These are phyloP conservation scores for Picea abies DNA, from an alignment of 83 land plant genomes.

Conservation along the genomic window DNA sequence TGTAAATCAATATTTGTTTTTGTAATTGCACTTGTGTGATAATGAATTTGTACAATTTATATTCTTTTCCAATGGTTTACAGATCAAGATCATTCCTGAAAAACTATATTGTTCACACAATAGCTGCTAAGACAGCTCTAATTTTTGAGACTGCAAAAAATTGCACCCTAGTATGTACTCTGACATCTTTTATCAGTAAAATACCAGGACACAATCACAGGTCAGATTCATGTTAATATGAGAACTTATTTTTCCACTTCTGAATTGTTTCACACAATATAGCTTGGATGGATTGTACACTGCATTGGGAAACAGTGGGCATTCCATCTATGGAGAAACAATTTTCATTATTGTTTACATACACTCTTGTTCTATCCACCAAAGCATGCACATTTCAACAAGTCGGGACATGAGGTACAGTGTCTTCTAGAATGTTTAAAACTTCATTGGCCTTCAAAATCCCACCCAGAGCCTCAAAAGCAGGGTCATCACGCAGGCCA, in stretches of 20 bases:
- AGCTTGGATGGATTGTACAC: neutral
- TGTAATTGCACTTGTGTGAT: neutral
- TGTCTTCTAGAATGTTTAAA: neutral
- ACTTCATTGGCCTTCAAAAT: slow-evolving; percentile 8
- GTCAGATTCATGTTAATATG: neutral
- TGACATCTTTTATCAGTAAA: neutral
- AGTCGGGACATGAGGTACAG: neutral
- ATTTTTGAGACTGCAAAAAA: neutral
- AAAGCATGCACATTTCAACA: neutral
- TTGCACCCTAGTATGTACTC: neutral
- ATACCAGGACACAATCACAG: neutral
- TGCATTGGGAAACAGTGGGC: neutral
- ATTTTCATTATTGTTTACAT: neutral
- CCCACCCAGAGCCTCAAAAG: neutral
- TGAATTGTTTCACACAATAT: neutral
- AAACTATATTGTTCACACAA: neutral
- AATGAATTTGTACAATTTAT: neutral
- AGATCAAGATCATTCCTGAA: neutral
- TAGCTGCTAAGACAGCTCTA: neutral
- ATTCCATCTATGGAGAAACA: neutral
- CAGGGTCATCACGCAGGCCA: neutral
- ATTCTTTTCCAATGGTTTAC: too few relatives aligned
- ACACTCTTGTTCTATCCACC: neutral
- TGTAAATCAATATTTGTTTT: neutral
- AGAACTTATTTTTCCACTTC: neutral